Conservation (phyloP, 2,329 filamentous ascomycete genomes). For the Trichoderma sp. region DNA sequence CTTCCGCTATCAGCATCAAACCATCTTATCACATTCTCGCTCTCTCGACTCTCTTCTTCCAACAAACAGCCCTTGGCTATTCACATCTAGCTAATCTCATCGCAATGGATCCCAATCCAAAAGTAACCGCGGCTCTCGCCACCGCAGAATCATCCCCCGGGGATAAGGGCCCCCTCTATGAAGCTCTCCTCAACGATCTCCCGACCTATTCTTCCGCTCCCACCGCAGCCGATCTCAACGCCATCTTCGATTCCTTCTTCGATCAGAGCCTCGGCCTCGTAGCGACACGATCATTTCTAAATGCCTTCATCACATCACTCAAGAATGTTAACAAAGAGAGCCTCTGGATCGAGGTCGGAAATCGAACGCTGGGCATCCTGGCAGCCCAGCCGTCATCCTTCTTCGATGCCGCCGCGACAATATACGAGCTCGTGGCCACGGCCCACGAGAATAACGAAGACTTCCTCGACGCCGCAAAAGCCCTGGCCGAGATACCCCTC, state of each 20-base stretch:
- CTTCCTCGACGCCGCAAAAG: slow-evolving; percentile 75
- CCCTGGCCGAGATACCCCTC: slow-evolving; percentile 81
- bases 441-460: slow-evolving; percentile 84
- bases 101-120: slow-evolving; percentile 45
- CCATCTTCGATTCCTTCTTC: slow-evolving; percentile 69
- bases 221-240: slow-evolving; percentile 62
- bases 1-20: not conserved
- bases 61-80: not conserved
- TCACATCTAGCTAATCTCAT: not conserved
- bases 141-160: slow-evolving; percentile 43
- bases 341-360: slow-evolving; percentile 74
- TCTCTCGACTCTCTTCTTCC: slow-evolving; percentile 22
- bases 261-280: slow-evolving; percentile 74
- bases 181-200: slow-evolving; percentile 51
- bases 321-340: slow-evolving; percentile 62
- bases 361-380: slow-evolving; percentile 71
- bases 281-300: slow-evolving; percentile 71
- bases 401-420: slow-evolving; percentile 79
- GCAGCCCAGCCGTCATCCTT: slow-evolving; percentile 66
- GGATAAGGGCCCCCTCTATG: slow-evolving; percentile 53
- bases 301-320: slow-evolving; percentile 67
- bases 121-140: slow-evolving; percentile 51
- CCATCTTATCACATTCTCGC: not conserved
- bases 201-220: slow-evolving; percentile 46
- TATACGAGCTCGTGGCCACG: slow-evolving; percentile 80